Base-by-base conservation (phyloP, 2,329 filamentous ascomycete genomes). In the Periconia sp. region DNA sequence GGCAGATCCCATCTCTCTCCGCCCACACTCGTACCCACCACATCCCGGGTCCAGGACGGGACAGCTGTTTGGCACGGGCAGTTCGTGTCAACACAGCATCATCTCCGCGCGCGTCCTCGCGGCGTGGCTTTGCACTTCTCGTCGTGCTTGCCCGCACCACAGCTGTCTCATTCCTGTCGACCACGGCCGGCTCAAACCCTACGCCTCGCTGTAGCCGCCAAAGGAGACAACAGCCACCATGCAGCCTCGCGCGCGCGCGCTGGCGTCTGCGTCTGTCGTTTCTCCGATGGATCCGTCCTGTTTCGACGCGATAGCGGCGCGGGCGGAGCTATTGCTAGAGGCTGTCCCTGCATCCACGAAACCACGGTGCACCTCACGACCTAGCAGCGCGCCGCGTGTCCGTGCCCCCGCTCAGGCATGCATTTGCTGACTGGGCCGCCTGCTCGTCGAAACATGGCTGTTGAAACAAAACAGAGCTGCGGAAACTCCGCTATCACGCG, bases 341-440 rank as follows among this genome's bases (percentile, higher is more conserved):
- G 16, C 22, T 22, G 41, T 34, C 41, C 41, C 41, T 39, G 41
- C 29, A 24, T 35, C 3, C 16, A 8, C 36, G 33, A 36, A 36
- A 36, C 33, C 33, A 17, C 19, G 16, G 32, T 11, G 4, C 23
- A 13, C 13, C 18, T 18, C 16, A 24, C 13, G 8, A 8, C 23
- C 23, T 25, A 7, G 7, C 23, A 8, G 7, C 8, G 8, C 7
- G 8, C 23, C 8, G 28, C 28, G 28, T 30, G 28, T 11, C 28
- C 28, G 28, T 30, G 28, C 28, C 8, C 8, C 23, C 8, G 23
- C 23, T 25, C 23, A 25, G 23, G 23, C 23, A 25, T n/a, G n/a
- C n/a, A n/a, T n/a, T n/a, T n/a, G n/a, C n/a, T n/a, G n/a, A n/a
- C n/a, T n/a, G n/a, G n/a, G n/a, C n/a, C n/a, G n/a, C n/a, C n/a